Evolutionary conservation across 148 eudicot species (phyloP).

Genomic region (Rhododendron vialii): DNA sequence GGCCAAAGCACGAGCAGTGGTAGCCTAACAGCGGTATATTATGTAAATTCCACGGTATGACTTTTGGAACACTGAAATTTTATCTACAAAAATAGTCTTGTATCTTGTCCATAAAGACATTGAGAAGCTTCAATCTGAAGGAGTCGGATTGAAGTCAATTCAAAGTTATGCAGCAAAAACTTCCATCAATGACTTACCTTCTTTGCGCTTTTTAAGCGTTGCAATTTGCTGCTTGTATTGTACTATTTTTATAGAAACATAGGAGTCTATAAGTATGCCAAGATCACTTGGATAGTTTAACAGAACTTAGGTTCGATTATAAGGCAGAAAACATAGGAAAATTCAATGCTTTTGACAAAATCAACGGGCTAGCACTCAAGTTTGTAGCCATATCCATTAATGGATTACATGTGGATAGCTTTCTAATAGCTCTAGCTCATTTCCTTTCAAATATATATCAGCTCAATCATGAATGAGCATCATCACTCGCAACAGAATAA

Average conservation of each 20-base stretch:
- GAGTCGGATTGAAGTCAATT: neutral
- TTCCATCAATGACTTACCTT: constrained; percentile 44
- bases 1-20: too few relatives aligned
- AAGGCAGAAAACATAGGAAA: neutral
- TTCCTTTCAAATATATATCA: neutral
- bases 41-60: constrained; percentile 66
- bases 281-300: constrained; percentile 58
- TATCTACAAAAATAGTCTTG: constrained; percentile 93
- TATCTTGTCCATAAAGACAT: constrained; percentile 50
- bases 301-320: neutral
- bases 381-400: neutral
- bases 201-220: constrained; percentile 92
- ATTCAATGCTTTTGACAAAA: neutral
- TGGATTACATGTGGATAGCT: neutral
- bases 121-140: constrained; percentile 7
- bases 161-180: neutral
- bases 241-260: constrained; percentile 76
- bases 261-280: constrained; percentile 76
- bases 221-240: constrained; percentile 97
- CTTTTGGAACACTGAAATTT: constrained; percentile 93
- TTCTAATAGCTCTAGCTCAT: neutral
- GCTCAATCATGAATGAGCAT: neutral
- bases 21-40: too few relatives aligned
- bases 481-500: neutral
- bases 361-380: neutral